Base-by-base conservation (phyloP, 2,329 filamentous ascomycete species). In the Emergomyces orientalis region DNA sequence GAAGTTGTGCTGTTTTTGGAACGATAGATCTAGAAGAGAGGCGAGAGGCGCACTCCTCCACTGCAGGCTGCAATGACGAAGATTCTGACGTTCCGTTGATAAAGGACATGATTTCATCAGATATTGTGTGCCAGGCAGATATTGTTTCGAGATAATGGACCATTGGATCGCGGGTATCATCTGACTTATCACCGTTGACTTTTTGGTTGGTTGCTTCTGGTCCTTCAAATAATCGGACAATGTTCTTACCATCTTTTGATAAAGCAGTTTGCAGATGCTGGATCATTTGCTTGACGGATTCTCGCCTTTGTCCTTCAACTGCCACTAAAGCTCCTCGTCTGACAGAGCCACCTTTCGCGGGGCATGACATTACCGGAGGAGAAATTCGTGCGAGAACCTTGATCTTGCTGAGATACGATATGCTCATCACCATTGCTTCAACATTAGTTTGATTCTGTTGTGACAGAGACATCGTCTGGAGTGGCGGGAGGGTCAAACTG, bases 291-390 rank as follows among this genome's bases (percentile, higher is more conserved):
- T 81, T 77, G 3, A 90, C 86, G 3, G 89, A 84, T 11, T 83
- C 80, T 1, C 78, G 73, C 63, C 87, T 83, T 22, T 88, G 81
- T 0, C 92, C 92, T 74, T 97, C 93, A 34, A 97, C 79, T 0
- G 90, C 88, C 65, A 97, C 87, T 45, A 97, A 83, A 0, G 89
- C 84, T 0, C 93, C 92, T n/a, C 91, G 84, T 7, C 79, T 78
- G 67, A 69, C 79, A 6, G 67, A 64, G 22, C 58, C 63, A 11
- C 66, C 30, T 13, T 43, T 52, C 49, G 74, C 72, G 5, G 72
- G 70, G 72, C 70, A 68, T 1, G 70, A 68, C 6, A 77, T 75
- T 17, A 90, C 78, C 0, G 89, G 86, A 30, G 88, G 89, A 55
- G 88, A 88, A 67, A 97, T 90, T 65, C 86, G 86, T 19, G 85